Evolutionary conservation across 2,329 filamentous ascomycete genomes (phyloP).

Genomic region (Tolypocladium ovalisporum): DNA sequence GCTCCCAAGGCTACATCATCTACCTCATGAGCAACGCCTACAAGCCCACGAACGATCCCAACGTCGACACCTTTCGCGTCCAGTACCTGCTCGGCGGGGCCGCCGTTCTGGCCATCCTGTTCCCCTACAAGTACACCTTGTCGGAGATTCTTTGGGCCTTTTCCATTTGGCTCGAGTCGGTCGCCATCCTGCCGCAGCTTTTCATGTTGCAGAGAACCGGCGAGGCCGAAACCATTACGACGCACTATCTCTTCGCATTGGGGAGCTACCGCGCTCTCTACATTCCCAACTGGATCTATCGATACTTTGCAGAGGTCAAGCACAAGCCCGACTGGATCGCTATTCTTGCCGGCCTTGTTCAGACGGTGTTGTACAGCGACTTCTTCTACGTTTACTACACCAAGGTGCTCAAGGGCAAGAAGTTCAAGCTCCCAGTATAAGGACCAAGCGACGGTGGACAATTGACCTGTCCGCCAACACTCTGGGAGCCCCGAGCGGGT

Average conservation of each 20-base stretch:
- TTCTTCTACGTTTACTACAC: constrained; percentile 99
- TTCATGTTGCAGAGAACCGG: constrained; percentile 98
- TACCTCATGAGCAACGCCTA: constrained; percentile 98
- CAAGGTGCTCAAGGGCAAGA: constrained; percentile 83
- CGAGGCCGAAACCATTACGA: constrained; percentile 98
- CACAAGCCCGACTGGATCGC: constrained; percentile 77
- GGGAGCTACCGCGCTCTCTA: constrained; percentile 88
- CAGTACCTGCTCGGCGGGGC: constrained; percentile 84
- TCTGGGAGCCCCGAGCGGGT: neutral
- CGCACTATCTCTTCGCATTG: constrained; percentile 91
- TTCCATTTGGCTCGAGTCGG: constrained; percentile 94
- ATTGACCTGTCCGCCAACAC: neutral
- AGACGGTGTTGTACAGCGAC: constrained; percentile 94
- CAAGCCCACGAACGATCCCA: constrained; percentile 94
- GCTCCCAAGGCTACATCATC: constrained; percentile 81
- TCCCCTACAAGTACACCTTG: constrained; percentile 74
- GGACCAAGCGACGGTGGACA: neutral
- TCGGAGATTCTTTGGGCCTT: constrained; percentile 94
- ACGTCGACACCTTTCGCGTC: constrained; percentile 93
- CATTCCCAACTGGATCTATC: constrained; percentile 97
- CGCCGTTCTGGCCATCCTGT: constrained; percentile 65
- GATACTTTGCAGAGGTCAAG: constrained; percentile 64
- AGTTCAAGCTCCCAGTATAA: constrained; percentile 77
- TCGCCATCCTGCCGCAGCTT: constrained; percentile 91
- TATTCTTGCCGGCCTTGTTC: constrained; percentile 77